Conservation (phyloP, 2,329 filamentous ascomycete species). For the Paracoccidioides brasiliensis region DNA sequence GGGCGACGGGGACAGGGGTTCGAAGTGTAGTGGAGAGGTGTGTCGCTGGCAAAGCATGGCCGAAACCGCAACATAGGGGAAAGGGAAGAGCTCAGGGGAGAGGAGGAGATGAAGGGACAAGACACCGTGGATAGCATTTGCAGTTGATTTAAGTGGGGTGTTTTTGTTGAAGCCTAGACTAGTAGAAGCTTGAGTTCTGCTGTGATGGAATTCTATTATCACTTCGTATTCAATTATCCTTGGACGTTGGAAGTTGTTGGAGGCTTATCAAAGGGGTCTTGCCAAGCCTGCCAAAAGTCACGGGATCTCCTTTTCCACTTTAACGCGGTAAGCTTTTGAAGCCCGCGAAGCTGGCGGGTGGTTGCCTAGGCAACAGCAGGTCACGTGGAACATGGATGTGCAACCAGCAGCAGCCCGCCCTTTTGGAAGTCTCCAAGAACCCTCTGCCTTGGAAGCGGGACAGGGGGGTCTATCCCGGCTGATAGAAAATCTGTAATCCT, state of each 20-base stretch:
- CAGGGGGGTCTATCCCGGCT: no score
- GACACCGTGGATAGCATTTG: conserved; percentile 7
- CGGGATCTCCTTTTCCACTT: background rate
- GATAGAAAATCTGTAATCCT: no score
- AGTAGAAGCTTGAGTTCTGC: background rate
- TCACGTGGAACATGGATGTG: background rate
- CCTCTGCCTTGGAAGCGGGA: background rate
- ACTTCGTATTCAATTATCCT: background rate
- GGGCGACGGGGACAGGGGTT: conserved; percentile 18
- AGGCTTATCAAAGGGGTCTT: background rate
- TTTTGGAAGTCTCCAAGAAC: no score
- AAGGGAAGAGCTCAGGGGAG: background rate
- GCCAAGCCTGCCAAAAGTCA: background rate
- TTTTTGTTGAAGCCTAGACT: background rate
- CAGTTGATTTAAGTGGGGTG: background rate
- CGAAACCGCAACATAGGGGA: background rate
- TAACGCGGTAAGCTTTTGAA: conserved; percentile 4
- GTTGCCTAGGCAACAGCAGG: background rate
- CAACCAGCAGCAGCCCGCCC: no score
- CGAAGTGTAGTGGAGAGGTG: conserved; percentile 21
- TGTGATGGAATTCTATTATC: background rate
- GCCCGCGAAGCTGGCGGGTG: background rate
- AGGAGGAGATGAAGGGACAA: conserved; percentile 5
- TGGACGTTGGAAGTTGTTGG: background rate
- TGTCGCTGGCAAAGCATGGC: conserved; percentile 13